Base-by-base conservation (phyloP, 2,329 filamentous ascomycete genomes). In the Colletotrichum tofieldiae region DNA sequence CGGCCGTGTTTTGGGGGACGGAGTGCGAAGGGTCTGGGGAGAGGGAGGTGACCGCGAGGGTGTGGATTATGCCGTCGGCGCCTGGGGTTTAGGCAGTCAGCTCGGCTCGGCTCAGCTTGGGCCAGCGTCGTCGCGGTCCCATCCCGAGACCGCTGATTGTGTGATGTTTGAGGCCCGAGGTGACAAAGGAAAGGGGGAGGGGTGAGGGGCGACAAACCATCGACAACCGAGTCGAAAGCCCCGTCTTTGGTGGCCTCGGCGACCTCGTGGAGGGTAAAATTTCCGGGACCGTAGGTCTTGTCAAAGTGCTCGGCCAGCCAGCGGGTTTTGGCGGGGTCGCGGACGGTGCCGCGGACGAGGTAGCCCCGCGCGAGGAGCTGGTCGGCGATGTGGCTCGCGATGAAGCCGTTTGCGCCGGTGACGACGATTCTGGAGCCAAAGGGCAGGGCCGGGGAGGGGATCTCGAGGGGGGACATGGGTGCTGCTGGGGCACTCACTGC, bases 371-470 rank as follows among this genome's bases (percentile, higher is more conserved):
- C 20, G 2, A 86, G 79, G 20, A 84, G 77, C 0, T 78, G 76
- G 5, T 81, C 80, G 56, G 80, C 77, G 64, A 81, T 81, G 74
- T 84, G 82, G 55, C 81, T 79, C 16, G 81, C 84, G 39, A 84
- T 81, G 70, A 84, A 83, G 73, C 83, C 83, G 72, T 84, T 86
- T 68, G 80, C 81, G 43, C 83, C 84, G 1, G 83, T 85, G 37
- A 85, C 82, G n/a, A 81, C 78, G 35, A 85, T 75, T 1, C 47
- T 69, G 47, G 43, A 60, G 26, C 23, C 23, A 8, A 20, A 18
- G 4, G 66, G 35, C 11, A 70, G 55, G 14, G 47, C n/a, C 5
- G 54, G 26, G 26, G 23, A 32, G 23, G 26, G 64, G 18, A 35
- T 35, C 9, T 12, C n/a, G 45, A 20, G 11, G 32, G n/a, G 35